Evolutionary conservation across 2,329 filamentous ascomycete species (phyloP).

Genomic region (Penicillium aurantiogriseum): DNA sequence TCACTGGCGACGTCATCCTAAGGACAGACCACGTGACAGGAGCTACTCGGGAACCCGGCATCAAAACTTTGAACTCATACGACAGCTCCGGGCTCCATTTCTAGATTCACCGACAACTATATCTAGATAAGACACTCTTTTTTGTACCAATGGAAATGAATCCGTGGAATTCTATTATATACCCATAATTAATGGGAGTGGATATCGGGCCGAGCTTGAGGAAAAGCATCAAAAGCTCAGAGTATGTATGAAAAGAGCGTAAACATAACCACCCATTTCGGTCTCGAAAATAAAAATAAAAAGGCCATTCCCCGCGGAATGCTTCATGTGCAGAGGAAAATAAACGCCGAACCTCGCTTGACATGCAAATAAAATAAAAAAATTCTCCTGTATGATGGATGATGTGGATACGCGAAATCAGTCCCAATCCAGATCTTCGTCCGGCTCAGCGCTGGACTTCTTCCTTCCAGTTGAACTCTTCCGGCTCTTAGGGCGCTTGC

Average conservation of each 20-base stretch:
- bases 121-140: not conserved
- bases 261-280: conserved; percentile 5
- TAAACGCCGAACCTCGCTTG: conserved; percentile 18
- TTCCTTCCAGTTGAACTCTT: conserved; percentile 37
- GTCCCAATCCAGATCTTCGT: conserved; percentile 32
- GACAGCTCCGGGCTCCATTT: not conserved
- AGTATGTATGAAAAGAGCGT: conserved; percentile 7
- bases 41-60: conserved; percentile 8
- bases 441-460: conserved; percentile 40
- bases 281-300: conserved; percentile 7
- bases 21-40: conserved; percentile 10
- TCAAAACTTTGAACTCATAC: conserved; percentile 1
- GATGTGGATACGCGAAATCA: conserved; percentile 11
- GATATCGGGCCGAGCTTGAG: not conserved
- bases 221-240: not conserved
- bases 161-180: conserved; percentile 22
- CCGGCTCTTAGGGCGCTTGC: conserved; percentile 41
- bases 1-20: conserved; percentile 13
- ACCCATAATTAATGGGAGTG: conserved; percentile 9
- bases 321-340: conserved; percentile 1
- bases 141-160: not conserved
- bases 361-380: conserved; percentile 21
- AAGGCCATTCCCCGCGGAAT: conserved; percentile 5
- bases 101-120: conserved; percentile 8
- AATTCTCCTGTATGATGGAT: not conserved